phyloP scores from a whole-genome alignment of 345 rosid species.

The Turritis glabra region DNA sequence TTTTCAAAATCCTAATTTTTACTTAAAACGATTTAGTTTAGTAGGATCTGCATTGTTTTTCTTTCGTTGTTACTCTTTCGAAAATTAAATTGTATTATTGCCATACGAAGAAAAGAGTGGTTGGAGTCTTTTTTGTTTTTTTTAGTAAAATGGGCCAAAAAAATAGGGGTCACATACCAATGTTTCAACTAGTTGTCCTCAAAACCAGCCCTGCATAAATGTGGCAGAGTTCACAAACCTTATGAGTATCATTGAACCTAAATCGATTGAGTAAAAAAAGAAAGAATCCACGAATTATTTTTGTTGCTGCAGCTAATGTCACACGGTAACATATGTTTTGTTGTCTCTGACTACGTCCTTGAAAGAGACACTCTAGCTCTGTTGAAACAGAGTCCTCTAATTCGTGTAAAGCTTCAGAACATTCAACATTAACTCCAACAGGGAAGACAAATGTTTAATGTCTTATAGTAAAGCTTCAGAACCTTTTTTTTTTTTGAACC shows the following conservation, averaged over 20 bases:
- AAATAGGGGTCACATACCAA: not conserved
- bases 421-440: too few species aligned
- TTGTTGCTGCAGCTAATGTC: not conserved
- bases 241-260: too few species aligned
- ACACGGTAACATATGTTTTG: not conserved
- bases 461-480: too few species aligned
- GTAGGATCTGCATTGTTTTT: not conserved
- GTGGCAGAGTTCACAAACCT: too few species aligned
- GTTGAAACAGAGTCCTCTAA: too few species aligned
- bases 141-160: not conserved
- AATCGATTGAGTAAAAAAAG: not conserved
- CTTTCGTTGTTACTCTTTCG: not conserved
- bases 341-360: not conserved
- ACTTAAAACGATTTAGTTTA: too few species aligned
- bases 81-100: not conserved
- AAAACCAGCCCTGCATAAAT: not conserved
- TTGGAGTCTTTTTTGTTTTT: too few species aligned
- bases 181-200: not conserved
- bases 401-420: too few species aligned
- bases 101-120: not conserved
- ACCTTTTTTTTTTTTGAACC: too few species aligned
- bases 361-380: not conserved
- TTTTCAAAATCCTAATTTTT: too few species aligned
- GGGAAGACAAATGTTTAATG: too few species aligned
- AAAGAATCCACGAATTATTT: not conserved